Evolutionary conservation across 768 basidiomycete species (phyloP).

Genomic region (Harrya chromipes): DNA sequence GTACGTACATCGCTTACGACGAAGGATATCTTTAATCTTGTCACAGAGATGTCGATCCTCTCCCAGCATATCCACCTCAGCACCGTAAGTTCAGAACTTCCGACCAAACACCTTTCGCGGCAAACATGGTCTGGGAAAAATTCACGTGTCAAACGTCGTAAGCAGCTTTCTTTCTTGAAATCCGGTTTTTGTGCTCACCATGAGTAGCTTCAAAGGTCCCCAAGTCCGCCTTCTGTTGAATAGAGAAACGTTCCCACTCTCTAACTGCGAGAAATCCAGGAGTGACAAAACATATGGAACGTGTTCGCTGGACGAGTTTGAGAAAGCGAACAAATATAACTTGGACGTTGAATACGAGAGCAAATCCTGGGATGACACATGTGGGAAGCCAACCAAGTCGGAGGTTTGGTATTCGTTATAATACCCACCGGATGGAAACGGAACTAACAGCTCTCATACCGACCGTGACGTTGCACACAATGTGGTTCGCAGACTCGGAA

Average conservation of each 20-base stretch:
- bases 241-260: constrained; percentile 36
- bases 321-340: constrained; percentile 26
- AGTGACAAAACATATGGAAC: constrained; percentile 34
- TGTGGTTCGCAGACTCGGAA: too few relatives aligned
- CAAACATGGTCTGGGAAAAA: constrained; percentile 42
- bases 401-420: too few relatives aligned
- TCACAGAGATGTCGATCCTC: constrained; percentile 32
- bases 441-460: too few relatives aligned
- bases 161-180: neutral
- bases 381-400: neutral
- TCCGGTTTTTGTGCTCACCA: neutral
- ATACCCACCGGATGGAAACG: neutral
- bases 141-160: neutral
- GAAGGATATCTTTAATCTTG: neutral
- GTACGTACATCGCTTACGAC: constrained; percentile 15
- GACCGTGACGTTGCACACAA: too few relatives aligned
- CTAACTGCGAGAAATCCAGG: constrained; percentile 28
- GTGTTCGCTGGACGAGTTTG: constrained; percentile 36
- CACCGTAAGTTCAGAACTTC: constrained; percentile 37
- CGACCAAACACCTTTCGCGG: constrained; percentile 40
- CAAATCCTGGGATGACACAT: neutral
- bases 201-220: constrained; percentile 30
- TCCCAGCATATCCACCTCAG: constrained; percentile 24
- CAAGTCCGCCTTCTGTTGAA: constrained; percentile 43
- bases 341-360: neutral